phyloP scores from a whole-genome alignment of 345 rosid species.

The Eucalyptus tenuipes region DNA sequence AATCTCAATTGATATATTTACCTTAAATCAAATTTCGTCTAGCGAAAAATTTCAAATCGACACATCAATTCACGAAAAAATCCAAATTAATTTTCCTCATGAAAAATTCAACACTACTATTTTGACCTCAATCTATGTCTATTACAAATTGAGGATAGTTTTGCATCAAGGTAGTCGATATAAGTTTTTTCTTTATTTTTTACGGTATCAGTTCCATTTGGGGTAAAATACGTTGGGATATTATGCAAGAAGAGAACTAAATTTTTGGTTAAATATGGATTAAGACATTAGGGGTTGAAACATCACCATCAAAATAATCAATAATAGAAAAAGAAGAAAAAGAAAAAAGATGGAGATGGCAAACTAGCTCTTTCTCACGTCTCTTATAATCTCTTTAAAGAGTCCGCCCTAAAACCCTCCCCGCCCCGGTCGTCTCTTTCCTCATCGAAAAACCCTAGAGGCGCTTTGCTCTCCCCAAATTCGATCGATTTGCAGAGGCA shows the following conservation, averaged over 20 bases:
- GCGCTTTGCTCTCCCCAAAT: background rate
- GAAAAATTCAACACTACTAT: accelerated
- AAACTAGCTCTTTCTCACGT: background rate
- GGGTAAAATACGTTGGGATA: background rate
- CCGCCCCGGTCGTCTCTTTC: background rate
- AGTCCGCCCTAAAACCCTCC: background rate
- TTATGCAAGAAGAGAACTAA: background rate
- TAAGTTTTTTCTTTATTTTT: background rate
- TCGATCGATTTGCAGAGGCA: background rate
- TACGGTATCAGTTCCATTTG: background rate
- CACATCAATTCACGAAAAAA: no score
- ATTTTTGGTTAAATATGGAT: background rate
- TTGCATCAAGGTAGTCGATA: accelerated
- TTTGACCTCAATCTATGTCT: background rate
- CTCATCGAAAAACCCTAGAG: constrained; percentile 1
- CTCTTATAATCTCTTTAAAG: background rate
- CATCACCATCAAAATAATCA: background rate
- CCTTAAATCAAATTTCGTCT: accelerated
- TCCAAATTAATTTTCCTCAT: background rate
- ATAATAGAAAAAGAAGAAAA: background rate
- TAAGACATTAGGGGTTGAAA: background rate
- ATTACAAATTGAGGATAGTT: background rate
- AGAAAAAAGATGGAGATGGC: background rate
- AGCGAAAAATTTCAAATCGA: accelerated
- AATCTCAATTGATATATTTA: background rate